Percentiles rank a stretch among this genome's conserved stretches.
Evolutionary conservation across 768 basidiomycete genomes (phyloP).

Genomic region (Boletus sp.): DNA sequence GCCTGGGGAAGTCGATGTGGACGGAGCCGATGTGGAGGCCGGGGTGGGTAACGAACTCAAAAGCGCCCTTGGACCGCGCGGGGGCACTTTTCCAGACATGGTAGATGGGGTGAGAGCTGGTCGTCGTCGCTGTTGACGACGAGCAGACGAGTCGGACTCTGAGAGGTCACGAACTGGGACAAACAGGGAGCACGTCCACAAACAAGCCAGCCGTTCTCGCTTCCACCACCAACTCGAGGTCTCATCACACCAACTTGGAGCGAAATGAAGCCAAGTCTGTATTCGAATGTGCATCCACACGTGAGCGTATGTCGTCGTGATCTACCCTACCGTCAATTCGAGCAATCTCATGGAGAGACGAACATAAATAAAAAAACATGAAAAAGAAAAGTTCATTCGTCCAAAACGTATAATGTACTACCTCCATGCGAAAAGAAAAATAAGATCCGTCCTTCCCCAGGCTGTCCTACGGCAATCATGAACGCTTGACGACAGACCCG

Average conservation of each 20-base stretch:
- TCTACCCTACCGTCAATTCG: not conserved
- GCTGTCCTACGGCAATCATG: too few species aligned
- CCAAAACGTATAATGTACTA: not conserved
- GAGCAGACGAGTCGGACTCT: slow-evolving; percentile 10
- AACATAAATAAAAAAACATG: too few species aligned
- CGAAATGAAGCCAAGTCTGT: too few species aligned
- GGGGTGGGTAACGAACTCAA: slow-evolving; percentile 43
- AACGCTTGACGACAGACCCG: too few species aligned
- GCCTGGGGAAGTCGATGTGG: slow-evolving; percentile 34
- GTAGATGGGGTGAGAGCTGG: not conserved
- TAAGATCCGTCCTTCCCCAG: too few species aligned
- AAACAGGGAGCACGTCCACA: slow-evolving; percentile 21
- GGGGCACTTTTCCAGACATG: slow-evolving; percentile 78
- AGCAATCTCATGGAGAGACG: too few species aligned
- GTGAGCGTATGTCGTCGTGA: not conserved
- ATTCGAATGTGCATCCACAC: not conserved
- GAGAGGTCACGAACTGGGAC: slow-evolving; percentile 11
- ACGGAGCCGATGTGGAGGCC: slow-evolving; percentile 30
- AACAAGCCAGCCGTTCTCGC: slow-evolving; percentile 17
- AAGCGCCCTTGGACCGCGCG: slow-evolving; percentile 70
- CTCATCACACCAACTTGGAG: too few species aligned
- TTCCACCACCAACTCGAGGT: slow-evolving; percentile 6
- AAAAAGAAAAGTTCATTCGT: too few species aligned
- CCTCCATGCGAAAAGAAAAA: not conserved
- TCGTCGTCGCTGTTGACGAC: slow-evolving; percentile 27